Evolutionary conservation across 768 basidiomycete species (phyloP).

Genomic region (Dioszegia crocea): DNA sequence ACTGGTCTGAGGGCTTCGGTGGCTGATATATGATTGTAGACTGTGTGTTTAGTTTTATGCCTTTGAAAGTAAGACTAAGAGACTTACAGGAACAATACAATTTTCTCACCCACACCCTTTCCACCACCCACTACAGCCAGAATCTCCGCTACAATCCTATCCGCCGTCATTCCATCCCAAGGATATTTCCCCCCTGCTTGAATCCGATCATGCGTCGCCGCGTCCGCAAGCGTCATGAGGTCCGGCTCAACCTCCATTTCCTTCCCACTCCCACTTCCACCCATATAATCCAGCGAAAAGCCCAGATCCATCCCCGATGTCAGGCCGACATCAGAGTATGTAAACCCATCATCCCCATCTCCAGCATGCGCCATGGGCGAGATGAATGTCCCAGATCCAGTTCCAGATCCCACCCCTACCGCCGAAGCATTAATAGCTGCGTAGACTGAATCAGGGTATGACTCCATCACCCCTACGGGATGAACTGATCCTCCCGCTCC

Average conservation of each 20-base stretch:
- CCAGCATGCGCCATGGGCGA: background rate
- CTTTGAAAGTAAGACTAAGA: background rate
- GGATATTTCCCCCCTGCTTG: slow-evolving; percentile 7
- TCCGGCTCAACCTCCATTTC: slow-evolving; percentile 26
- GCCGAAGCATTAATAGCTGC: too few species aligned
- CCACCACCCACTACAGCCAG: slow-evolving; percentile 21
- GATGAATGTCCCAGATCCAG: too few species aligned
- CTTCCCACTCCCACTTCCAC: background rate
- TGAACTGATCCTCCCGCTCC: too few species aligned
- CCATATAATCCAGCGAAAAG: slow-evolving; percentile 14
- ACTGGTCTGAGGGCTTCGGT: slow-evolving; percentile 11
- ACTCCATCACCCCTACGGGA: too few species aligned
- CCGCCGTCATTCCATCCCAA: slow-evolving; percentile 29
- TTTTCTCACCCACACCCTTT: slow-evolving; percentile 34
- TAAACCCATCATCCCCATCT: background rate
- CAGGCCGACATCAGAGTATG: background rate
- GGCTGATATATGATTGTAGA: slow-evolving; percentile 22
- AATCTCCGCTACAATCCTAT: slow-evolving; percentile 20
- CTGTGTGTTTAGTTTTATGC: background rate
- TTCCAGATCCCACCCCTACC: too few species aligned
- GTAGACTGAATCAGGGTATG: too few species aligned
- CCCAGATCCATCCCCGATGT: background rate
- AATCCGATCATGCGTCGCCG: slow-evolving; percentile 14
- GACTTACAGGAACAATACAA: slow-evolving; percentile 35
- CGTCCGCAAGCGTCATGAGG: slow-evolving; percentile 44